Conservation (phyloP, 2,329 filamentous ascomycete genomes). For the Trichophyton equinum region DNA sequence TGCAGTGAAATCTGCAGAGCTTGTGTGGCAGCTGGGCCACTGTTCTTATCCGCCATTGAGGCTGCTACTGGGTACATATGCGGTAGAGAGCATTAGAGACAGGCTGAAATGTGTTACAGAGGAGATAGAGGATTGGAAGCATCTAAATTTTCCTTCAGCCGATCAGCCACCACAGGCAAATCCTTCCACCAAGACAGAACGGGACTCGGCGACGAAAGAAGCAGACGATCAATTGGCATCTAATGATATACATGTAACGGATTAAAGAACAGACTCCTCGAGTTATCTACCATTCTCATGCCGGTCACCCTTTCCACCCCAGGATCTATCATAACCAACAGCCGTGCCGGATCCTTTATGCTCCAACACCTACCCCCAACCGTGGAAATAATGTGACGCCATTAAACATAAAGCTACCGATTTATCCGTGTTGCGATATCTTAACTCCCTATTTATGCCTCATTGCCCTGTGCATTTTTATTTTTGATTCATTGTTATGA, state of each 20-base stretch:
- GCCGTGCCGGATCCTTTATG: background rate
- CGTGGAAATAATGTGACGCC: background rate
- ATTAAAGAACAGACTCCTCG: background rate
- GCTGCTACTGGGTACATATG: conserved; percentile 80
- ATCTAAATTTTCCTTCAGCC: conserved; percentile 54
- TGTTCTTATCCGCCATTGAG: conserved; percentile 86
- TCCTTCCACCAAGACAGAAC: background rate
- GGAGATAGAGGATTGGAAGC: conserved; percentile 88
- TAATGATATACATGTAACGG: background rate
- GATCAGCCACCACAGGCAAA: conserved; percentile 18
- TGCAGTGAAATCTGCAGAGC: conserved; percentile 80
- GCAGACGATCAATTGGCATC: background rate
- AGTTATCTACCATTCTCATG: background rate
- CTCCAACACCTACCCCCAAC: background rate
- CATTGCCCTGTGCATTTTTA: background rate
- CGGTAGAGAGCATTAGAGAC: conserved; percentile 90
- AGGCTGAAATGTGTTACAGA: conserved; percentile 81
- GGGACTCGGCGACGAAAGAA: background rate
- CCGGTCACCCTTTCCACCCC: background rate
- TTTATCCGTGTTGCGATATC: background rate
- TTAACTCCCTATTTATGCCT: background rate
- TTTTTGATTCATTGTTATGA: background rate
- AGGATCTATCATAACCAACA: background rate
- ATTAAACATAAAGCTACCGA: background rate
- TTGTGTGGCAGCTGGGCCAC: conserved; percentile 90